Evolutionary conservation across 2,329 filamentous ascomycete genomes (phyloP).

Genomic region (Ceratocystis variospora): DNA sequence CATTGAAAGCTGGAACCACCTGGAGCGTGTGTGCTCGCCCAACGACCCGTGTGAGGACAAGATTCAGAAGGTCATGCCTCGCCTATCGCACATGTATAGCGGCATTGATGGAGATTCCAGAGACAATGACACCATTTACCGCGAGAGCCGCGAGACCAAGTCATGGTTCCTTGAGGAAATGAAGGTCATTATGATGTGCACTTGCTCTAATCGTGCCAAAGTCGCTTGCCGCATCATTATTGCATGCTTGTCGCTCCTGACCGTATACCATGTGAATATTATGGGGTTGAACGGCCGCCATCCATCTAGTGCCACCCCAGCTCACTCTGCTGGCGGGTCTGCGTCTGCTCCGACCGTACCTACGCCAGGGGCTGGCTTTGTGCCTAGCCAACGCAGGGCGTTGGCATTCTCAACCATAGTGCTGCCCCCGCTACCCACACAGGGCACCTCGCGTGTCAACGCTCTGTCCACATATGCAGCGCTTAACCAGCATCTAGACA

Average conservation of each 20-base stretch:
- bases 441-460: background rate
- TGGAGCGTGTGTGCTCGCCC: background rate
- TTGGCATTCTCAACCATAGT: constrained; percentile 10
- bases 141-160: background rate
- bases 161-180: constrained; percentile 11
- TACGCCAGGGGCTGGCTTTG: background rate
- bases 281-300: constrained; percentile 2
- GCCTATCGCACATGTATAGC: background rate
- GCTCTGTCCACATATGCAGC: background rate
- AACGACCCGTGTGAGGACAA: background rate
- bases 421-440: constrained; percentile 2
- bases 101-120: background rate
- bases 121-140: background rate
- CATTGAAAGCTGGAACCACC: background rate
- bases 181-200: constrained; percentile 2
- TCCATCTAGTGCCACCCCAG: background rate
- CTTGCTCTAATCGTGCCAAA: constrained; percentile 4
- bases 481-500: background rate
- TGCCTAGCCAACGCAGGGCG: background rate
- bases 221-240: constrained; percentile 6
- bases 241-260: constrained; percentile 11
- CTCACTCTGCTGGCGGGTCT: background rate
- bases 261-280: constrained; percentile 12
- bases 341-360: background rate
- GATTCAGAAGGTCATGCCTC: constrained; percentile 8